Evolutionary conservation across 148 eudicot species (phyloP), one percentile per base, ranked within the genome.

Genomic region (Hydrangea macrophylla): DNA sequence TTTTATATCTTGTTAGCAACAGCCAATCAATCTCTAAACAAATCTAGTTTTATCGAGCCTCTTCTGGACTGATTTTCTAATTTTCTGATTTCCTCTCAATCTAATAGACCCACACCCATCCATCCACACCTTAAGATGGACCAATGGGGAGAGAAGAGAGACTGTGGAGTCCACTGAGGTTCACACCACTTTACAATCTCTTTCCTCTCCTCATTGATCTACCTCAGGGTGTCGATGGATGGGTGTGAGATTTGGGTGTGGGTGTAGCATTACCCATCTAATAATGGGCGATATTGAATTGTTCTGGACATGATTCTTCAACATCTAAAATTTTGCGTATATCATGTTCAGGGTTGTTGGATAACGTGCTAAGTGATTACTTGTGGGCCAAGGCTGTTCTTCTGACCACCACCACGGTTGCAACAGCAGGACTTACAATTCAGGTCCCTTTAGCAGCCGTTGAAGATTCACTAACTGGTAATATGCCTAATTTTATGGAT

Each of bases 331-430:
- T 40, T 56, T 15, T 15, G 33, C 5, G 31, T 44, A 56, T 57
- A 51, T 60, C 22, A 4, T 64, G 22, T 55, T 57, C 79, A 94
- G 99, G 99, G 65, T 79, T 95, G 70, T 74, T 91, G 67, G 99
- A 91, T 71, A 91, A 95, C 59, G 99, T 87, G 78, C 81, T 95
- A 65, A 95, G 99, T 36, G 97, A 95, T 67, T 95, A 91, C 74
- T 59, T 91, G 35, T 95, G 99, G 99, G 99, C 96, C 42, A 91
- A 92, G 72, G 99, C 99, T 24, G 93, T 95, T 75, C 90, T 95
- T 65, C 78, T 95, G 57, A 95, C 99, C 0, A 84, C 96, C 7
- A 89, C 99, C 22, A 95, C 99, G 25, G 97, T 95, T 31, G 96
- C 96, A 28, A 95, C 97, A 54, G 99, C 99, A n/a, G 99, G 99